phyloP scores from a whole-genome alignment of 768 basidiomycete genomes.

The Tubosaeta brunneosetosa region DNA sequence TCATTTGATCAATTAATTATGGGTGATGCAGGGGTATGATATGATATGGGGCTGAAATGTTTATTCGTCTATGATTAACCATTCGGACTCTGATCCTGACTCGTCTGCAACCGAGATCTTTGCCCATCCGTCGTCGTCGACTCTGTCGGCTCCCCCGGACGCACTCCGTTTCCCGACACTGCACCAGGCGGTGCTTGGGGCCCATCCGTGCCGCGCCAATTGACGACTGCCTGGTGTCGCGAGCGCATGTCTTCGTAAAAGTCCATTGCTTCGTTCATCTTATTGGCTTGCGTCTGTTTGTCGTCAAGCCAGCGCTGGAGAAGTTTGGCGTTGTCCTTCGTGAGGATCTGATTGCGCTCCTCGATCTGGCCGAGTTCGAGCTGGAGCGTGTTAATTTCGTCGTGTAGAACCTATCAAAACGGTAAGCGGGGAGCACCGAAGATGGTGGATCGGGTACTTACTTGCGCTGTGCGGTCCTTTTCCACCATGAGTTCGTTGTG shows the following conservation, averaged over 20 bases:
- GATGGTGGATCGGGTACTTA: conserved; percentile 25
- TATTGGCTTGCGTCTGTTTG: conserved; percentile 88
- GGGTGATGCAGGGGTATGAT: conserved; percentile 19
- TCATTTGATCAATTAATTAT: conserved; percentile 6
- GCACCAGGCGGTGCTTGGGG: conserved; percentile 32
- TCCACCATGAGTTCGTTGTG: conserved; percentile 82
- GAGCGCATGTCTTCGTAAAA: conserved; percentile 87
- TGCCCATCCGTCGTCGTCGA: conserved; percentile 61
- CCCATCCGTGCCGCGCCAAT: conserved; percentile 46
- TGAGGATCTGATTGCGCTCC: conserved; percentile 79
- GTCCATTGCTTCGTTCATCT: conserved; percentile 91
- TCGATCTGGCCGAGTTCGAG: conserved; percentile 89
- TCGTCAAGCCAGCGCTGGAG: conserved; percentile 96
- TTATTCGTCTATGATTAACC: conserved; percentile 65
- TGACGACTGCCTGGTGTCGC: conserved; percentile 57
- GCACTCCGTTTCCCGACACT: conserved; percentile 42
- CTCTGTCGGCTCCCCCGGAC: conserved; percentile 35
- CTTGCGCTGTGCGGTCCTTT: conserved; percentile 88
- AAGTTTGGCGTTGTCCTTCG: conserved; percentile 90
- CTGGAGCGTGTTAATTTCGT: conserved; percentile 89
- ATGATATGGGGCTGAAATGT: neutral
- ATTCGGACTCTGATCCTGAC: conserved; percentile 87
- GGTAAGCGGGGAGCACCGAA: neutral
- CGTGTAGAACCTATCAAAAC: conserved; percentile 72
- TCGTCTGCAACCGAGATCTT: conserved; percentile 63